A percentile compares a stretch with the other conserved stretches of the same genome.
These are phyloP conservation scores for Penicillium nucicola DNA, from an alignment of 495 filamentous ascomycete species.

Conservation along the genomic window DNA sequence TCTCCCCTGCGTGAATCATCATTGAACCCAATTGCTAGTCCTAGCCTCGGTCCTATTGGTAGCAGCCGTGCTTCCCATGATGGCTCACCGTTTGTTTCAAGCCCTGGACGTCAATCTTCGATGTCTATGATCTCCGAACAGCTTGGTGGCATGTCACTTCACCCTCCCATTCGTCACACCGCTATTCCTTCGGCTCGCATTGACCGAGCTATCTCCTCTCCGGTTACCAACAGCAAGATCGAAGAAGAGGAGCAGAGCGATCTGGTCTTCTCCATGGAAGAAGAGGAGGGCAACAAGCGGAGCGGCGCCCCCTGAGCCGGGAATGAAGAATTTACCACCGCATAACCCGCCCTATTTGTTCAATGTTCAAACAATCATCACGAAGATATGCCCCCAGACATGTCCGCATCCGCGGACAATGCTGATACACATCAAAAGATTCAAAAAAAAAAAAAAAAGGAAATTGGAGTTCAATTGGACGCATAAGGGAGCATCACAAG, in stretches of 20 bases:
- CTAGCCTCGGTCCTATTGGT: conserved; percentile 60
- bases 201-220: conserved; percentile 45
- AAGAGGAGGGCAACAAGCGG: conserved; percentile 55
- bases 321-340: conserved; percentile 15
- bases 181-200: conserved; percentile 30
- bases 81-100: conserved; percentile 59
- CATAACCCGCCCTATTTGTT: conserved; percentile 12
- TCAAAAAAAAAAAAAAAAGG: conserved; percentile 18
- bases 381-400: conserved; percentile 16
- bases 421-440: conserved; percentile 18
- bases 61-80: conserved; percentile 52
- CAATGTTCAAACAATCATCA: conserved; percentile 6
- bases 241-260: conserved; percentile 64
- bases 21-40: conserved; percentile 55
- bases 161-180: conserved; percentile 45
- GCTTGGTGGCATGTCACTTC: conserved; percentile 48
- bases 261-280: conserved; percentile 80
- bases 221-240: conserved; percentile 59
- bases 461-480: conserved; percentile 20
- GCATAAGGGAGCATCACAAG: conserved; percentile 20
- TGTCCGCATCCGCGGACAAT: conserved; percentile 9
- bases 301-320: conserved; percentile 35
- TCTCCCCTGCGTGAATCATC: conserved; percentile 90
- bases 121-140: conserved; percentile 72
- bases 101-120: conserved; percentile 61